Evolutionary conservation across 176 grass and related monocot species (phyloP), one percentile per base, ranked within the genome.

Genomic region (Pharus latifolius): DNA sequence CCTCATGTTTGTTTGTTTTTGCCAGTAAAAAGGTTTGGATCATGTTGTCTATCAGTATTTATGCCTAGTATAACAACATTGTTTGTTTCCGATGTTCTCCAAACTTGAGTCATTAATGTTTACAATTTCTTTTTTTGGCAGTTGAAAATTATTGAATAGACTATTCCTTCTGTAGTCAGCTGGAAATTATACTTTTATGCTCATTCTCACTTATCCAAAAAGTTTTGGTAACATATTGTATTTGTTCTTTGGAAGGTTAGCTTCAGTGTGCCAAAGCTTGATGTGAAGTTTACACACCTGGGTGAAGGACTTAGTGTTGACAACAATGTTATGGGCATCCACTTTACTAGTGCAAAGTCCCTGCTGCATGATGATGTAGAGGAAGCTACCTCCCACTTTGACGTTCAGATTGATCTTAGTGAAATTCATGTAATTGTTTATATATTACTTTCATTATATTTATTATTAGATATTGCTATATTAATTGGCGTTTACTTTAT

Each of bases 261-360:
- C 90, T 99, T 99, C 90, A 99, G 87, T 99, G 85, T 94, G 95
- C 95, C 87, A 76, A 99, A 99, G 83, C 87, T 99, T 81, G 90
- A 94, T 81, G 78, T 90, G 76, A 99, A 91, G 81, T 99, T 93
- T 63, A 90, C 88, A 69, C 79, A 99, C 76, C 67, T 82, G 48
- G 76, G 73, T 51, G 79, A 94, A 91, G 88, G 85, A 38, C 80
- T 94, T 78, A 83, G 78, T 59, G 81, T 99, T 69, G 87, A 99
- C 45, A 99, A 91, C 73, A 88, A 84, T 71, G 77, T 99, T 69
- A 94, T 46, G 69, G 95, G 95, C 69, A 91, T 99, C 68, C 67
- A 94, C 64, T 81, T 99, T 27, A 91, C 25, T 70, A 91, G 90
- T 76, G 61, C 65, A 33, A 99, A 88, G 75, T 85, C 80, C 38